phyloP scores from a whole-genome alignment of 805 yeast genomes.

The Wickerhamiella bombiphila region DNA sequence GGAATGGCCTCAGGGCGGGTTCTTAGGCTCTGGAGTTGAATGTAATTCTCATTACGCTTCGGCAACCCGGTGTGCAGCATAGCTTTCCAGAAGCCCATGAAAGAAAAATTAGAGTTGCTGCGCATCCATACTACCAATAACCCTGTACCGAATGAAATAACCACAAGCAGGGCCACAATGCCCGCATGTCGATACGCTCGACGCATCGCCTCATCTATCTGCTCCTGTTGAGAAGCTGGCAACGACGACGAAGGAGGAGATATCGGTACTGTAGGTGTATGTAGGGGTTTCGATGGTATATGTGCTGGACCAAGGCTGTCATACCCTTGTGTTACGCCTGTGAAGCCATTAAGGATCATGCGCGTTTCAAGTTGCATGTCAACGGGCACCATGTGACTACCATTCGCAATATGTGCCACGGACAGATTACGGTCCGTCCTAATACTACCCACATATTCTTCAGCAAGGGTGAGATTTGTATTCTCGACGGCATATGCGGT shows the following conservation, averaged over 20 bases:
- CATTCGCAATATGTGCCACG: constrained; percentile 52
- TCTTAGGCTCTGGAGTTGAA: constrained; percentile 11
- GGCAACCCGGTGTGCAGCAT: constrained; percentile 13
- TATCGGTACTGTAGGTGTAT: neutral
- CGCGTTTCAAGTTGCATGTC: constrained; percentile 59
- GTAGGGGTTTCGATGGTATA: neutral
- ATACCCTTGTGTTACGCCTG: constrained; percentile 13
- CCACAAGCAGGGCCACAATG: constrained; percentile 24
- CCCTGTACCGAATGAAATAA: constrained; percentile 16
- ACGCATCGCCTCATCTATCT: constrained; percentile 23
- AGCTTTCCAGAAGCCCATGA: constrained; percentile 12
- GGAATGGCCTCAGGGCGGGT: constrained; percentile 14
- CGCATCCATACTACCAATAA: constrained; percentile 15
- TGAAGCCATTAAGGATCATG: constrained; percentile 45
- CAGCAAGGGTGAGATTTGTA: constrained; percentile 34
- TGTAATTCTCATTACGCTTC: constrained; percentile 7
- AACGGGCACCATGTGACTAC: constrained; percentile 90
- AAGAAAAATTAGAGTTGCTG: constrained; percentile 12
- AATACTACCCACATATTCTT: constrained; percentile 29
- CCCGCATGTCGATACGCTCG: constrained; percentile 28
- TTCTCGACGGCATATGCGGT: constrained; percentile 17
- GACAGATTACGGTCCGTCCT: constrained; percentile 59
- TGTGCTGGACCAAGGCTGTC: neutral
- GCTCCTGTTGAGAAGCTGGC: constrained; percentile 14
- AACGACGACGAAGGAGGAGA: neutral